Evolutionary conservation across 1,284 basidiomycete species (phyloP).

Genomic region (Athelia sp.): DNA sequence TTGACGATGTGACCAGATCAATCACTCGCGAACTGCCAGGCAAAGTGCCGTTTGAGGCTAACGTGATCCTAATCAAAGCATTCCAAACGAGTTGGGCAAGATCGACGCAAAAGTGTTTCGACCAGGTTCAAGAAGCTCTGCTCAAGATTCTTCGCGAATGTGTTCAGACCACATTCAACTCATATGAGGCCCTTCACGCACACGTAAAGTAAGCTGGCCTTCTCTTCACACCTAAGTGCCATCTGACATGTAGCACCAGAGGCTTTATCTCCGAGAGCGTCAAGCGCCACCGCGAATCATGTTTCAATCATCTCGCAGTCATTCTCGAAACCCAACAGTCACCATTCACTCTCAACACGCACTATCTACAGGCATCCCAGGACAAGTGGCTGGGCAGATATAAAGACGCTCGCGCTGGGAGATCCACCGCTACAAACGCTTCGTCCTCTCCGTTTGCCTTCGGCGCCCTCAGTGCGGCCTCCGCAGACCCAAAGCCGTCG

Average conservation of each 20-base stretch:
- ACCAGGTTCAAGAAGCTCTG: conserved; percentile 16
- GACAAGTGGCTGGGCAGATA: conserved; percentile 33
- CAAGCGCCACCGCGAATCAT: conserved; percentile 14
- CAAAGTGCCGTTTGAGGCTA: conserved; percentile 28
- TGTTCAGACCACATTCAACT: conserved; percentile 21
- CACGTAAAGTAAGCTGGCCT: conserved; percentile 20
- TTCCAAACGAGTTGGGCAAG: conserved; percentile 29
- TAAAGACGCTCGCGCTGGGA: conserved; percentile 21
- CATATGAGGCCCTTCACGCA: conserved; percentile 21
- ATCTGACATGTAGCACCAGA: conserved; percentile 9
- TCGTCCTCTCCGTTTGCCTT: background rate
- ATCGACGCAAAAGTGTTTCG: conserved; percentile 23
- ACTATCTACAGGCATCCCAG: conserved; percentile 25
- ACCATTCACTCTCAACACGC: conserved; percentile 35
- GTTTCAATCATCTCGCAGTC: conserved; percentile 19
- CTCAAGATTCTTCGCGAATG: conserved; percentile 13
- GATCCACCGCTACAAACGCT: background rate
- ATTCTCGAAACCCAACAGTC: conserved; percentile 26
- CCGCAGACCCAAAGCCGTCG: background rate
- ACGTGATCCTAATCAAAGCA: conserved; percentile 20
- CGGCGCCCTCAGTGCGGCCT: background rate
- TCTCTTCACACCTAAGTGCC: background rate
- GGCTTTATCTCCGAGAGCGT: conserved; percentile 19
- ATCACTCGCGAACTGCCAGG: conserved; percentile 28
- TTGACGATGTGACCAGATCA: conserved; percentile 15